Base-by-base conservation (phyloP, 306 rosid genomes). In the Elaeagnus macrophylla region DNA sequence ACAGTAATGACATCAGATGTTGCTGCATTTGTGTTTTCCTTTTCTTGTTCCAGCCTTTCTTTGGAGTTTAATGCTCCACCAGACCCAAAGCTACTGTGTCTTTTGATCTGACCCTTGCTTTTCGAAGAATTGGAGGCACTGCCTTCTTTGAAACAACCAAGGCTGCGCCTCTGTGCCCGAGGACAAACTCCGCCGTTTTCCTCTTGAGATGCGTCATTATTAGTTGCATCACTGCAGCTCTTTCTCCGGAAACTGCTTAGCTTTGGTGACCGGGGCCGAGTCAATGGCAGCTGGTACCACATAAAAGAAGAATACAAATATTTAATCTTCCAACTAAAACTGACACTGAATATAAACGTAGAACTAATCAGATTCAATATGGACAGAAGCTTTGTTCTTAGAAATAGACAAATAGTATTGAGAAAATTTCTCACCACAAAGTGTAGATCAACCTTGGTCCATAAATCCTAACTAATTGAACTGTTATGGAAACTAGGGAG, bases 201-300 rank as follows among this genome's bases (percentile, higher is more conserved):
- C 51, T 53, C 83, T 48, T 37, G 47, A 48, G 71, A 13, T 20
- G 71, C 3, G n/a, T n/a, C n/a, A n/a, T n/a, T n/a, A 58, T 10
- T 45, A 16, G 52, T 20, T 54, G 78, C 88, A 64, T 93, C 96
- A 16, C 96, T 77, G 39, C 62, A 73, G 88, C 99, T 93, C 83
- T 39, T 88, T 86, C 99, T 88, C 70, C 96, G 77, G 47, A 72
- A 56, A 19, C 79, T 87, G 49, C 73, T 61, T 54, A 93, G 79
- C 59, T 84, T 88, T 20, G 99, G 99, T 17, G 96, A 93, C 79
- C 79, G 87, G 15, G 99, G 95, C 36, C 80, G 79, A 42, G 99
- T 93, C 70, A 88, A 71, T 20, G 99, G 99, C 60, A 68, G 74
- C 99, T 93, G 88, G 54, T 54, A 75, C 40, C 40, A 79, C 51